Conservation (phyloP, 2,329 filamentous ascomycete species). For the Helotiales sp. region DNA sequence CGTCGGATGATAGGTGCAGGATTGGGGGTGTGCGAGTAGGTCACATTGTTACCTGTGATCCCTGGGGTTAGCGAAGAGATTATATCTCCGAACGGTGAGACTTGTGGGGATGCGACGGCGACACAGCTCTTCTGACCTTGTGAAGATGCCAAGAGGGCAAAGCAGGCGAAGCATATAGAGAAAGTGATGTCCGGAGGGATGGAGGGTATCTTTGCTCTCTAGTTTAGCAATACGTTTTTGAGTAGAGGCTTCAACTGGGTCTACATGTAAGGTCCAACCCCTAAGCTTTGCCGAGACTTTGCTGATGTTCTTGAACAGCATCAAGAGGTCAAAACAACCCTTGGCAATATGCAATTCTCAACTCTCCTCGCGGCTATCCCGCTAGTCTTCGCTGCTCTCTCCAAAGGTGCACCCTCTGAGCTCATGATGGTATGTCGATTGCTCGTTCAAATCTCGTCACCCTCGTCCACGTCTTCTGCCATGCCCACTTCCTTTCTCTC, state of each 20-base stretch:
- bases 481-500: too few species aligned
- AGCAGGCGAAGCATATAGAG: neutral
- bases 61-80: neutral
- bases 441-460: too few species aligned
- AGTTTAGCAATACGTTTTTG: neutral
- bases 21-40: neutral
- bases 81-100: neutral
- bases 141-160: neutral
- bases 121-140: neutral
- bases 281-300: too few species aligned
- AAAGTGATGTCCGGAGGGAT: neutral
- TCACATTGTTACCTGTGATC: neutral
- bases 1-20: neutral
- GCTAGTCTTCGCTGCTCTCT: neutral
- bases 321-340: neutral
- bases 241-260: too few species aligned
- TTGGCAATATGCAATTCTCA: conserved; percentile 11
- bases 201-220: neutral
- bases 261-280: too few species aligned
- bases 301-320: neutral
- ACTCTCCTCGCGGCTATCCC: neutral
- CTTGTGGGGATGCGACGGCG: neutral
- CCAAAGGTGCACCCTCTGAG: neutral
- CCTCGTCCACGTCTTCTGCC: too few species aligned
- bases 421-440: neutral